These are phyloP conservation scores for Setaria viridis DNA, from an alignment of 202 grass and related monocot species.

Conservation along the genomic window DNA sequence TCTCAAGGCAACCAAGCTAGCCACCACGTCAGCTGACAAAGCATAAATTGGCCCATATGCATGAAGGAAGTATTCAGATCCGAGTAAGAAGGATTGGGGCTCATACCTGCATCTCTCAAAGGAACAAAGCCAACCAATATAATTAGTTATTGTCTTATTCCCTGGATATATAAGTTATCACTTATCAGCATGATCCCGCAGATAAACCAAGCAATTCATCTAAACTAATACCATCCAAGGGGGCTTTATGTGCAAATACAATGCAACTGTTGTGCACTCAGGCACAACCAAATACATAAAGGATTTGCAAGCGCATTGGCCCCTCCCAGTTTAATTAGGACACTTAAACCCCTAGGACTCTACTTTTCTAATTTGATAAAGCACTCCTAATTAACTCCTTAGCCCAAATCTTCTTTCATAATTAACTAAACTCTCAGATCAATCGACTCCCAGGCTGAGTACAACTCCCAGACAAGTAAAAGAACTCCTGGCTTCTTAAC, in stretches of 20 bases:
- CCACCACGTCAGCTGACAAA: constrained; percentile 95
- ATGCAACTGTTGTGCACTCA: constrained; percentile 21
- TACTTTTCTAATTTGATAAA: not conserved
- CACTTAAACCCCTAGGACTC: not conserved
- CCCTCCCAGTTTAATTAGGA: not conserved
- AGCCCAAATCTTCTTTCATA: not conserved
- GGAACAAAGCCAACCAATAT: constrained; percentile 18
- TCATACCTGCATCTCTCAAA: constrained; percentile 76
- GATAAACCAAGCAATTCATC: constrained; percentile 8
- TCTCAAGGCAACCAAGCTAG: constrained; percentile 88
- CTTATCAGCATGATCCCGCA: not conserved
- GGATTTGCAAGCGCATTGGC: not conserved
- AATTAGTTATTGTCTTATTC: not conserved
- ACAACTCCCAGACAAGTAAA: not conserved
- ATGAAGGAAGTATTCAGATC: constrained; percentile 96
- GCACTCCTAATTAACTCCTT: not conserved
- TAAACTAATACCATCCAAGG: not conserved
- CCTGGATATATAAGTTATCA: not conserved
- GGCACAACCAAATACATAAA: not conserved
- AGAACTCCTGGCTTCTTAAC: not conserved
- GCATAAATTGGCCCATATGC: constrained; percentile 99
- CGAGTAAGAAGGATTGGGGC: constrained; percentile 83
- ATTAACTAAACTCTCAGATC: not conserved
- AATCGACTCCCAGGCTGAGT: not conserved
- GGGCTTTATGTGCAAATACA: constrained; percentile 1